phyloP scores from a whole-genome alignment of 192 early-diverging fungal genomes.

The Haplosporangium gracile region DNA sequence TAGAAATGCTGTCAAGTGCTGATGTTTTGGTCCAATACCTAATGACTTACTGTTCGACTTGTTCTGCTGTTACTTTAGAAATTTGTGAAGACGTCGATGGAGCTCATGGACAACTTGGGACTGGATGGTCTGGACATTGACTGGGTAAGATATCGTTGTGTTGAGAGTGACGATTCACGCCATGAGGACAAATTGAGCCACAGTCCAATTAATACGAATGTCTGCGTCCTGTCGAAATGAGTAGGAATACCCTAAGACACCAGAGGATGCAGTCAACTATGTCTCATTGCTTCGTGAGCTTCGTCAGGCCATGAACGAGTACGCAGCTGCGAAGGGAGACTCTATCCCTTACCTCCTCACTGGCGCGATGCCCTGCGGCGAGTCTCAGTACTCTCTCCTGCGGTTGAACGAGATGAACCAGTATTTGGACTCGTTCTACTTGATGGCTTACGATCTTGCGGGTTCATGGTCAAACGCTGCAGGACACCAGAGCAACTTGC shows the following conservation, averaged over 20 bases:
- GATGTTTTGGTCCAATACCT: not conserved
- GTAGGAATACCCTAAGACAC: slow-evolving; percentile 85
- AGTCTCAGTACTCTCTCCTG: slow-evolving; percentile 71
- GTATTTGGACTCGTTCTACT: slow-evolving; percentile 83
- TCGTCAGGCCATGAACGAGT: slow-evolving; percentile 74
- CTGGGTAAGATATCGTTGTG: slow-evolving; percentile 23
- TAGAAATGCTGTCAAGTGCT: not conserved
- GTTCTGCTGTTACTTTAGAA: slow-evolving; percentile 9
- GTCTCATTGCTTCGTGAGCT: slow-evolving; percentile 80
- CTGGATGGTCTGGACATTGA: slow-evolving; percentile 70
- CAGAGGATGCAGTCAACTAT: slow-evolving; percentile 86
- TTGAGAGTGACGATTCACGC: not conserved
- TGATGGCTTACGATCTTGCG: slow-evolving; percentile 93
- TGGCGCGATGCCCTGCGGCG: slow-evolving; percentile 76
- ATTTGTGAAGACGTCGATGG: slow-evolving; percentile 70
- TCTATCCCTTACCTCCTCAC: slow-evolving; percentile 69
- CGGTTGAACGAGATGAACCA: slow-evolving; percentile 71
- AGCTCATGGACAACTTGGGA: slow-evolving; percentile 62
- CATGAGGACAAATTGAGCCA: not conserved
- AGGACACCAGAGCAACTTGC: slow-evolving; percentile 92
- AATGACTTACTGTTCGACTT: not conserved
- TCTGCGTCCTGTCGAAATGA: not conserved
- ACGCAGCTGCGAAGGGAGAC: slow-evolving; percentile 53
- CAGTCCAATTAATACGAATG: not conserved
- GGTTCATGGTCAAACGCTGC: slow-evolving; percentile 74